Conservation (phyloP, 805 yeast genomes). For the Wickerhamomyces alni region DNA sequence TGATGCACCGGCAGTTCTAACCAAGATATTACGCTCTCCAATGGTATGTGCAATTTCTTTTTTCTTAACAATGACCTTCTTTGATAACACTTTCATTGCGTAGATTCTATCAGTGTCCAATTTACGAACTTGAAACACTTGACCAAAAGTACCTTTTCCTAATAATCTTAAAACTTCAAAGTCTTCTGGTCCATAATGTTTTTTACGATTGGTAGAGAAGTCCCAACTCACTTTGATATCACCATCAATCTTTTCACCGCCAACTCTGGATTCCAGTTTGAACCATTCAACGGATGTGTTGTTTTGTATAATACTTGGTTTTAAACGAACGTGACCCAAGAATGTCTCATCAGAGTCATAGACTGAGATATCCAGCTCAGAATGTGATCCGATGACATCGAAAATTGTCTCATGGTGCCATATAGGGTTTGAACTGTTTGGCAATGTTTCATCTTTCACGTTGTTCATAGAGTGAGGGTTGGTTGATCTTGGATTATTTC, state of each 20-base stretch:
- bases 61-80: slow-evolving; percentile 92
- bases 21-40: slow-evolving; percentile 93
- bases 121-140: slow-evolving; percentile 93
- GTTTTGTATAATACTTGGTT: slow-evolving; percentile 43
- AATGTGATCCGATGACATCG: slow-evolving; percentile 80
- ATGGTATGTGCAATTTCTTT: slow-evolving; percentile 98
- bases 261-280: slow-evolving; percentile 62
- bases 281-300: slow-evolving; percentile 59
- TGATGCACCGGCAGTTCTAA: slow-evolving; percentile 82
- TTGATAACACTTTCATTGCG: slow-evolving; percentile 95
- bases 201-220: slow-evolving; percentile 62
- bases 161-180: slow-evolving; percentile 85
- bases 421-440: slow-evolving; percentile 53
- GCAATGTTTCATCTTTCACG: slow-evolving; percentile 10
- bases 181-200: slow-evolving; percentile 88
- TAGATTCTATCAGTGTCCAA: slow-evolving; percentile 84
- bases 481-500: slow-evolving; percentile 18
- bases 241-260: slow-evolving; percentile 74
- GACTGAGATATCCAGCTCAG: slow-evolving; percentile 84
- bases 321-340: slow-evolving; percentile 75
- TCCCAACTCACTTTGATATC: slow-evolving; percentile 70
- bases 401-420: slow-evolving; percentile 94
- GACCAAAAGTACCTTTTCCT: slow-evolving; percentile 98
- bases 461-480: neutral
- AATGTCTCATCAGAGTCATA: slow-evolving; percentile 88